These are phyloP conservation scores for Spencermartinsiella ligniputridi DNA, from an alignment of 1,139 yeast genomes.

Conservation along the genomic window DNA sequence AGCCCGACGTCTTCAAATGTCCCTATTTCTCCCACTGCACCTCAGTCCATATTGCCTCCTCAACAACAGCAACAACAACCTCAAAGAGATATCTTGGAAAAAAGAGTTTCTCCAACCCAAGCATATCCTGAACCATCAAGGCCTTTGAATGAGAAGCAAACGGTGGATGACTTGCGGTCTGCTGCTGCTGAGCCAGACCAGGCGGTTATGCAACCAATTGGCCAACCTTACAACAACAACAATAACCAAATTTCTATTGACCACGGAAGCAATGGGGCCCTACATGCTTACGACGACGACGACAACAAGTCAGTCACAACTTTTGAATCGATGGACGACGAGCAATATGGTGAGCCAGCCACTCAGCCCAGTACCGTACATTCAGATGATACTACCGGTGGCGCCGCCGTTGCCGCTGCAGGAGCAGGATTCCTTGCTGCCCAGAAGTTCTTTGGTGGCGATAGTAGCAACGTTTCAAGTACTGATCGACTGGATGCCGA, in stretches of 20 bases:
- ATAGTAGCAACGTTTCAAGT: neutral
- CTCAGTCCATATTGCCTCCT: neutral
- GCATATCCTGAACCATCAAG: neutral
- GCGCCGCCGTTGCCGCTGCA: slow-evolving; percentile 11
- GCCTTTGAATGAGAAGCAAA: neutral
- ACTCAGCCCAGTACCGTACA: neutral
- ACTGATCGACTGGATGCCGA: neutral
- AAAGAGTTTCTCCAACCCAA: neutral
- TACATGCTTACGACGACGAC: slow-evolving; percentile 10
- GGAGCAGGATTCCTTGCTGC: slow-evolving; percentile 15
- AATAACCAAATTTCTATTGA: neutral
- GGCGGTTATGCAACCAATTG: neutral
- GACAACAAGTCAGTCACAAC: slow-evolving; percentile 17
- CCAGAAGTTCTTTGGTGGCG: neutral
- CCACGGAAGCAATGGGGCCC: neutral
- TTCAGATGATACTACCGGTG: slow-evolving; percentile 6
- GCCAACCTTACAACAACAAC: neutral
- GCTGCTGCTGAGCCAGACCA: neutral
- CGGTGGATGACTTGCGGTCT: neutral
- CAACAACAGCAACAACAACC: slow-evolving; percentile 1
- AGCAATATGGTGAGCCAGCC: slow-evolving; percentile 5
- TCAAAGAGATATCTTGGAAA: neutral
- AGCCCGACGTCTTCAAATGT: neutral
- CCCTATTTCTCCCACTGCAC: neutral
- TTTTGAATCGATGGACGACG: slow-evolving; percentile 19